Percentiles rank a stretch among this genome's conserved stretches.
phyloP scores from a whole-genome alignment of 2,329 filamentous ascomycete genomes.

The Neofusicoccum sp. region DNA sequence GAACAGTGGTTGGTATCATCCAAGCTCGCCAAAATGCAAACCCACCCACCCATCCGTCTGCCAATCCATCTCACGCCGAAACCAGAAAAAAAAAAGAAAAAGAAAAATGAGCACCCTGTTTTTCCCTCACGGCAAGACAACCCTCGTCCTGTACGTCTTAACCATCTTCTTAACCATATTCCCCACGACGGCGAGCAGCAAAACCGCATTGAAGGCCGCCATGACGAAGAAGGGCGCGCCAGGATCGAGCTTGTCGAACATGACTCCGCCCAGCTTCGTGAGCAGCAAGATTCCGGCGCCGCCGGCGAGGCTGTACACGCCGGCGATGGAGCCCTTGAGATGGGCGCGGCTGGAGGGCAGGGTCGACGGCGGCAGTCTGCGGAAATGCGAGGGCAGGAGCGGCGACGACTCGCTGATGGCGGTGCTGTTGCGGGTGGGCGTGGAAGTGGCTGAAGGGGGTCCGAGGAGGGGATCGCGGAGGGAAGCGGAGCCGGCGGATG shows the following conservation, averaged over 20 bases:
- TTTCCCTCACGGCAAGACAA: not conserved
- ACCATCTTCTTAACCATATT: conserved; percentile 21
- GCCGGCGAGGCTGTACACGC: conserved; percentile 89
- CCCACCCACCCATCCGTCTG: not conserved
- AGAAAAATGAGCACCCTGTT: not conserved
- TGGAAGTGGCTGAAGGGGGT: conserved; percentile 24
- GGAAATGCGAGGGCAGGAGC: conserved; percentile 21
- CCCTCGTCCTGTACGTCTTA: conserved; percentile 10
- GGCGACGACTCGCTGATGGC: conserved; percentile 17
- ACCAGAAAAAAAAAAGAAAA: not conserved
- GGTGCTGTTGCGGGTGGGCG: conserved; percentile 4
- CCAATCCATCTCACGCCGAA: not conserved
- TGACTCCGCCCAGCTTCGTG: conserved; percentile 83
- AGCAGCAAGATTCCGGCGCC: conserved; percentile 87
- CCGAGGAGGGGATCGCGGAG: conserved; percentile 33
- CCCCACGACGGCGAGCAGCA: conserved; percentile 57
- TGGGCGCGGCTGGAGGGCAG: conserved; percentile 44
- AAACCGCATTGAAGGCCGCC: conserved; percentile 78
- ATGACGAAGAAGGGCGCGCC: conserved; percentile 94
- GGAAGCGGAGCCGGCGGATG: conserved; percentile 37
- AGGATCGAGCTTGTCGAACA: conserved; percentile 76
- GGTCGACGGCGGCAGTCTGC: conserved; percentile 2
- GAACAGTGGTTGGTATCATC: not conserved
- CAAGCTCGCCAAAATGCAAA: not conserved
- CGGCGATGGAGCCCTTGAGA: conserved; percentile 92